phyloP scores from a whole-genome alignment of 2,329 filamentous ascomycete genomes.

The Mycosphaerella sp. region DNA sequence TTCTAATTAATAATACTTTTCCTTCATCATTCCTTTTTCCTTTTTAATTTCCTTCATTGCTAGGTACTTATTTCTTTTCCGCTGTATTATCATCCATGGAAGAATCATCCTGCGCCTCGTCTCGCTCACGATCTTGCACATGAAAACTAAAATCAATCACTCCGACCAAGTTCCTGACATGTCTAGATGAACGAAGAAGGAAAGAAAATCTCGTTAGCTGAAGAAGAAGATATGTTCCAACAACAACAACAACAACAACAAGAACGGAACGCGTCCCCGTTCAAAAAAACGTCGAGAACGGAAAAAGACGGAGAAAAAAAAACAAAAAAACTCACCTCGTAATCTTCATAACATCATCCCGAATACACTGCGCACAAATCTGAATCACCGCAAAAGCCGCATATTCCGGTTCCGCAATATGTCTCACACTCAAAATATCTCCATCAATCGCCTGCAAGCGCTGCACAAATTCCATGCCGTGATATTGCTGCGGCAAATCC shows the following conservation, averaged over 20 bases:
- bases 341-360: conserved; percentile 59
- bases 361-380: conserved; percentile 61
- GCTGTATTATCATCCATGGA: conserved; percentile 27
- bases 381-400: conserved; percentile 64
- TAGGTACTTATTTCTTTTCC: conserved; percentile 33
- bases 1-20: too few relatives aligned
- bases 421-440: conserved; percentile 55
- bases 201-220: not conserved
- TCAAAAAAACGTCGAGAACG: too few relatives aligned
- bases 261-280: too few relatives aligned
- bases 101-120: conserved; percentile 22
- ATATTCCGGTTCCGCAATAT: conserved; percentile 58
- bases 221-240: too few relatives aligned
- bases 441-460: conserved; percentile 53
- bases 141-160: conserved; percentile 66
- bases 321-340: conserved; percentile 38
- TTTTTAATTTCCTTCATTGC: not conserved
- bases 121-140: conserved; percentile 36
- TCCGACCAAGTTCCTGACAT: conserved; percentile 59
- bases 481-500: conserved; percentile 55
- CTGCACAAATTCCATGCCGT: conserved; percentile 51
- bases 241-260: too few relatives aligned
- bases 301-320: not conserved
- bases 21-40: too few relatives aligned
- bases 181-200: conserved; percentile 18